Base-by-base conservation (phyloP, 768 basidiomycete genomes). In the Roridomyces roridus region DNA sequence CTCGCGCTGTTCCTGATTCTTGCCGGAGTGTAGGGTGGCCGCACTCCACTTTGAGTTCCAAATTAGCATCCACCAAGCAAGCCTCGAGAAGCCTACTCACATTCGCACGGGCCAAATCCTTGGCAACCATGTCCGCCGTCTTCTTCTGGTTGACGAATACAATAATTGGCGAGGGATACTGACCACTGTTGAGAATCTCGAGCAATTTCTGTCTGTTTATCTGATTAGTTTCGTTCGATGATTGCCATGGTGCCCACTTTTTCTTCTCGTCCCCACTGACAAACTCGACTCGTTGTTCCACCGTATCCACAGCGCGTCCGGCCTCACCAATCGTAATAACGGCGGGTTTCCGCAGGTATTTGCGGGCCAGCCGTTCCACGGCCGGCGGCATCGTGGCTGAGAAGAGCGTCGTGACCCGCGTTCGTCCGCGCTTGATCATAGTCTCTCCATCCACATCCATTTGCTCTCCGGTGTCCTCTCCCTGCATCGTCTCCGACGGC, bases 81-180 rank as follows among this genome's bases (percentile, higher is more conserved):
- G 31, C 42, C 21, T 51, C 63, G 43, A 34, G 46, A 25, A 42
- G n/a, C 45, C 36, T 21, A 83, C 91, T 37, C 71, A 96, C 91
- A 20, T 92, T 91, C 36, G 88, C 93, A 48, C 94, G 91, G 45
- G 88, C 87, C 2, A 99, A 79, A 68, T 98, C 96, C 71, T 96
- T 96, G 35, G 94, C 90, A 29, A 99, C 94, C 88, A 95, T 93
- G 70, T 99, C 97, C 46, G 96, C 96, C 12, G 94, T 96, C 82
- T 98, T 97, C 82, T 99, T 99, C 74, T 98, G 96, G 72, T 98
- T 98, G 79, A 98, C 96, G 75, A 98, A 99, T 18, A 95, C 92
- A 61, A 99, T 99, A 65, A 99, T 98, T 5, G 97, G 97, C 17
- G 97, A 85, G 31, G 86, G 73, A 71, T 86, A 94, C 59, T 83